Conservation (phyloP, 2,329 filamentous ascomycete genomes). For the Xylaria sp. region DNA sequence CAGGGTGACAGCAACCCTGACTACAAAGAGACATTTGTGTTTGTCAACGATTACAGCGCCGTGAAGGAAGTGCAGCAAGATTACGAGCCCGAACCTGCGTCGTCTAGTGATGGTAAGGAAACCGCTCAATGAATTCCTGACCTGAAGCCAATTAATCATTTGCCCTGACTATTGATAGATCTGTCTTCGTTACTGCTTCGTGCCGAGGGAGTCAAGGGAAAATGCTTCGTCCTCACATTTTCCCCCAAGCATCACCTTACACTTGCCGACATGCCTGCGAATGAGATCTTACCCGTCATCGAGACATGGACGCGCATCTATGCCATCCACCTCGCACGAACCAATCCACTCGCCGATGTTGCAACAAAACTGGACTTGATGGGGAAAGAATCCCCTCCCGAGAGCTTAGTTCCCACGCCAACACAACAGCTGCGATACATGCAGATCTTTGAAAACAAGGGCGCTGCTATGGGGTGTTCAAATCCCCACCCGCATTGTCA, state of each 20-base stretch:
- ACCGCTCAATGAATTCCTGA: not conserved
- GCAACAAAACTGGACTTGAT: constrained; percentile 55
- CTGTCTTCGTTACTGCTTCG: constrained; percentile 80
- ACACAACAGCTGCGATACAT: constrained; percentile 90
- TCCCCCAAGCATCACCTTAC: constrained; percentile 91
- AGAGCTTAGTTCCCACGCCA: constrained; percentile 61
- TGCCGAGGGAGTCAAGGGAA: constrained; percentile 88
- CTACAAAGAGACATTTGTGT: constrained; percentile 89
- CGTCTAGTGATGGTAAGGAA: constrained; percentile 52
- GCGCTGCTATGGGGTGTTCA: constrained; percentile 96
- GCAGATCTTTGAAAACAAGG: constrained; percentile 99
- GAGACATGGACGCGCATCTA: constrained; percentile 94
- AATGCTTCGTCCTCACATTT: constrained; percentile 97
- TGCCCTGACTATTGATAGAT: constrained; percentile 57
- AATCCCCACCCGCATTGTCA: constrained; percentile 98
- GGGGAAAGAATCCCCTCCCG: constrained; percentile 50
- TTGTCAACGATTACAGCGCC: constrained; percentile 97
- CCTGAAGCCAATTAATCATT: not conserved
- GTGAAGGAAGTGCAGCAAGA: constrained; percentile 92
- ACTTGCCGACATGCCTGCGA: constrained; percentile 84
- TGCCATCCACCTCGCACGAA: constrained; percentile 78
- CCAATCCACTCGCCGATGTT: constrained; percentile 68
- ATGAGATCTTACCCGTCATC: constrained; percentile 83
- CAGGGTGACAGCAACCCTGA: constrained; percentile 87
- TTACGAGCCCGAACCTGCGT: constrained; percentile 65